A percentile compares a stretch with the other conserved stretches of the same genome.
Evolutionary conservation across 2,329 filamentous ascomycete genomes (phyloP).

Genomic region (Sporothrix brunneoviolacea): DNA sequence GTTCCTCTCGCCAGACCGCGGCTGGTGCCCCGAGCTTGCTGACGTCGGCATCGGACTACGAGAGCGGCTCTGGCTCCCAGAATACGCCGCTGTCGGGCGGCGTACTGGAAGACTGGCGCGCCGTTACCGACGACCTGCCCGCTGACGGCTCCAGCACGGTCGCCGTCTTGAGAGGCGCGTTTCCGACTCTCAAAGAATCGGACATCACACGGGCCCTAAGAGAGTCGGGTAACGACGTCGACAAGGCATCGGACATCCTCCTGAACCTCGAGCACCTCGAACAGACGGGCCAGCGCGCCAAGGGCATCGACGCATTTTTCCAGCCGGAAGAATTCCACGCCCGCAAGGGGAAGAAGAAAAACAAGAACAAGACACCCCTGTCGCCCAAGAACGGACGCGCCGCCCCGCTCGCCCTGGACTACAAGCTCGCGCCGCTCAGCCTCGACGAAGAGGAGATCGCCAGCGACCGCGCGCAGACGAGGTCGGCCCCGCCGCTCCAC

Average conservation of each 20-base stretch:
- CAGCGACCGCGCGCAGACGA: background rate
- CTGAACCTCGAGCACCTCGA: slow-evolving; percentile 74
- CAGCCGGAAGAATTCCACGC: slow-evolving; percentile 35
- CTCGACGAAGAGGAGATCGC: slow-evolving; percentile 26
- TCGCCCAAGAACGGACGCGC: slow-evolving; percentile 29
- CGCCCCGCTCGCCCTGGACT: slow-evolving; percentile 31
- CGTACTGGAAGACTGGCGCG: slow-evolving; percentile 22
- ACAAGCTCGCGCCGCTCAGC: slow-evolving; percentile 32
- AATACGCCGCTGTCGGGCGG: slow-evolving; percentile 13
- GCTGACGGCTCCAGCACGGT: slow-evolving; percentile 24
- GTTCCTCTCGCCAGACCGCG: background rate
- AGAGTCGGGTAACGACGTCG: slow-evolving; percentile 60
- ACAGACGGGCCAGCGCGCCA: slow-evolving; percentile 54
- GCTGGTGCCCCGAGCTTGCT: slow-evolving; percentile 10
- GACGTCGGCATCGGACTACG: background rate
- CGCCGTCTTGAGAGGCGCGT: slow-evolving; percentile 59
- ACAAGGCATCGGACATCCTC: slow-evolving; percentile 69
- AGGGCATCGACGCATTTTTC: slow-evolving; percentile 78
- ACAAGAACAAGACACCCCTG: slow-evolving; percentile 23
- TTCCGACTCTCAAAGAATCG: slow-evolving; percentile 59
- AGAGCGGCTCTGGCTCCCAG: background rate
- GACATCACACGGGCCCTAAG: slow-evolving; percentile 62
- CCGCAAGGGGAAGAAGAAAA: background rate
- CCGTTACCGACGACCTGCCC: slow-evolving; percentile 46
- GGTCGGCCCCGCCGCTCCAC: background rate